Evolutionary conservation across 768 basidiomycete species (phyloP), one percentile per base, ranked within the genome.

Genomic region (Cystobasidium onofrii): DNA sequence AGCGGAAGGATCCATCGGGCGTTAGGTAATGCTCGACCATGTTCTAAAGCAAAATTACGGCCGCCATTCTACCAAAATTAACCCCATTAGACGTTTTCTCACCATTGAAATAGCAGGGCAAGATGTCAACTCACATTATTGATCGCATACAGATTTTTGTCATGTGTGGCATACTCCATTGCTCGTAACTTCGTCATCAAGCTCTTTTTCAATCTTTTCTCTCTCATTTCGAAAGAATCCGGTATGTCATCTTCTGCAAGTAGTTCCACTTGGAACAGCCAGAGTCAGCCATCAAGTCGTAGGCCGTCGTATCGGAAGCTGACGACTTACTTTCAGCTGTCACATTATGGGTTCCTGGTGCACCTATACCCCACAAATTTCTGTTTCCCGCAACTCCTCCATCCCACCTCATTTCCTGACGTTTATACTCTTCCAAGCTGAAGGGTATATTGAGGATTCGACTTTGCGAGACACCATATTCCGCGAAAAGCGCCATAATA

Each of bases 41-140:
- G 78, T 10, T 75, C 36, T 1, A 80, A 70, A 1, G 80, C 80
- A 46, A 74, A 77, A 63, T 80, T 80, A 25, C 80, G 78, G 0
- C 78, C 80, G 17, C 80, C 80, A 67, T 80, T 79, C 79, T 79
- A n/a, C n/a, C n/a, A n/a, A n/a, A n/a, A n/a, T n/a, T n/a, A n/a
- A n/a, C n/a, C n/a, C n/a, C n/a, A n/a, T n/a, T n/a, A n/a, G n/a
- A n/a, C n/a, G n/a, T n/a, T n/a, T n/a, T n/a, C n/a, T n/a, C n/a
- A n/a, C n/a, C n/a, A n/a, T n/a, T n/a, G n/a, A n/a, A n/a, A n/a
- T n/a, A n/a, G 31, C 36, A 9, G 13, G 55, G 23, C 55, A n/a
- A 33, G n/a, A 33, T 25, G 55, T n/a, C 23, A 4, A 75, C 75
- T 63, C 61, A 78, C 79, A 65, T 79, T 79, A 73, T 79, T 79